A percentile compares a stretch with the other conserved stretches of the same genome.
Evolutionary conservation across 192 early-diverging fungal species (phyloP).

Genomic region (Backusella morwellensis): DNA sequence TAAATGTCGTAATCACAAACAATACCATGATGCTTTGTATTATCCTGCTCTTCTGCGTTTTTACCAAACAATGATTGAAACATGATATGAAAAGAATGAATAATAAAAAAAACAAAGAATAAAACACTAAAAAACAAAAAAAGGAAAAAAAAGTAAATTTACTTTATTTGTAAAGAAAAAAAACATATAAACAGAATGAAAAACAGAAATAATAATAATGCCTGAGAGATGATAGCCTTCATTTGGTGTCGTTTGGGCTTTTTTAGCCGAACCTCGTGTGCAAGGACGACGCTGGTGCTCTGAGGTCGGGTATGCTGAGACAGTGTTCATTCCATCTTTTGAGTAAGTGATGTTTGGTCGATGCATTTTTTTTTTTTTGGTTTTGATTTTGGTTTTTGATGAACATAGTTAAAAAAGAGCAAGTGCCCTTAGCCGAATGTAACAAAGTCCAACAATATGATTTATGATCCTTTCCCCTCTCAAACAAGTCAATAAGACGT

Average conservation of each 20-base stretch:
- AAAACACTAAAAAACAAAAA: background rate
- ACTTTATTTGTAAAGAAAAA: too few relatives aligned
- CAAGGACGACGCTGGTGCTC: too few relatives aligned
- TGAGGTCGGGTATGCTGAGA: too few relatives aligned
- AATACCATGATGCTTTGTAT: slow-evolving; percentile 2
- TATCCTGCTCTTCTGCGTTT: background rate
- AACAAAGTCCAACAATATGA: background rate
- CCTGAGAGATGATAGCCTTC: too few relatives aligned
- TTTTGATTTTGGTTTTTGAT: background rate
- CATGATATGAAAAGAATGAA: background rate
- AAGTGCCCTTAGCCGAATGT: too few relatives aligned
- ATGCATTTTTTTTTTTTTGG: background rate
- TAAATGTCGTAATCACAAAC: background rate
- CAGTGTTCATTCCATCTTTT: too few relatives aligned
- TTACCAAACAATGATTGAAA: background rate
- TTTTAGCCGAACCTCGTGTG: too few relatives aligned
- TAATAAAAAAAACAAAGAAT: background rate
- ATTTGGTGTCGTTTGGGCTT: too few relatives aligned
- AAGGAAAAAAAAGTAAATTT: background rate
- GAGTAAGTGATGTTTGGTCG: too few relatives aligned
- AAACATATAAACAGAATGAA: background rate
- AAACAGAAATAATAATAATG: background rate
- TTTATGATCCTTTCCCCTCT: background rate
- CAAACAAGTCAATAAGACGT: background rate
- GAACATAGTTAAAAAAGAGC: too few relatives aligned